phyloP scores from a whole-genome alignment of 345 rosid species.

The Melaleuca alternifolia region DNA sequence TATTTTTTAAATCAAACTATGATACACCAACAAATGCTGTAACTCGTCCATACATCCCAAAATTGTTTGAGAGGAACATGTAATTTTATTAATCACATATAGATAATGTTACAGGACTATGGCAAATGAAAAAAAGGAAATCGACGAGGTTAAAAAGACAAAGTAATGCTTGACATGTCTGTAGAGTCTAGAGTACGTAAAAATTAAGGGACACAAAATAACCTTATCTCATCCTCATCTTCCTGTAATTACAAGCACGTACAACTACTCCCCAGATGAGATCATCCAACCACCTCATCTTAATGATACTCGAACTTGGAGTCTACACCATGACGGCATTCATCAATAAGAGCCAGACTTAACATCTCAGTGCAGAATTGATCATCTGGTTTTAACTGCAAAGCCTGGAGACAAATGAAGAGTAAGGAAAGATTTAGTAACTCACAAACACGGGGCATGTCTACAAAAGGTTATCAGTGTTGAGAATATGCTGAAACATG shows the following conservation, averaged over 20 bases:
- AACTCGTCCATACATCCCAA: neutral
- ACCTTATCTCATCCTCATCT: neutral
- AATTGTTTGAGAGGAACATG: neutral
- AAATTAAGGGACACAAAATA: neutral
- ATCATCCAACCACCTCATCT: neutral
- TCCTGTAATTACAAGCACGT: neutral
- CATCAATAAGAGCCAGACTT: constrained; percentile 62
- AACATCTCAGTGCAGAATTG: constrained; percentile 88
- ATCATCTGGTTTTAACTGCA: constrained; percentile 78
- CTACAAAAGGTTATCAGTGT: neutral
- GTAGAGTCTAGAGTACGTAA: neutral
- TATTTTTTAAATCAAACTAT: neutral
- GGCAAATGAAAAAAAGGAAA: neutral
- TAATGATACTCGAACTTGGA: constrained; percentile 35
- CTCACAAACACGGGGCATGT: neutral
- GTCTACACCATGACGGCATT: constrained; percentile 51
- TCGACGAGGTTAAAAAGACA: neutral
- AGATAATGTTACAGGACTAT: neutral
- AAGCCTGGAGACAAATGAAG: constrained; percentile 35
- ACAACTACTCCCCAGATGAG: neutral
- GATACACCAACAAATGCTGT: neutral
- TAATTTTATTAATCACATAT: neutral
- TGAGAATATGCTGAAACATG: neutral
- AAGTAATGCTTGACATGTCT: neutral
- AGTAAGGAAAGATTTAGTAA: neutral